These are phyloP conservation scores for Neoboletus subvelutipes DNA, from an alignment of 768 basidiomycete species.

Conservation along the genomic window DNA sequence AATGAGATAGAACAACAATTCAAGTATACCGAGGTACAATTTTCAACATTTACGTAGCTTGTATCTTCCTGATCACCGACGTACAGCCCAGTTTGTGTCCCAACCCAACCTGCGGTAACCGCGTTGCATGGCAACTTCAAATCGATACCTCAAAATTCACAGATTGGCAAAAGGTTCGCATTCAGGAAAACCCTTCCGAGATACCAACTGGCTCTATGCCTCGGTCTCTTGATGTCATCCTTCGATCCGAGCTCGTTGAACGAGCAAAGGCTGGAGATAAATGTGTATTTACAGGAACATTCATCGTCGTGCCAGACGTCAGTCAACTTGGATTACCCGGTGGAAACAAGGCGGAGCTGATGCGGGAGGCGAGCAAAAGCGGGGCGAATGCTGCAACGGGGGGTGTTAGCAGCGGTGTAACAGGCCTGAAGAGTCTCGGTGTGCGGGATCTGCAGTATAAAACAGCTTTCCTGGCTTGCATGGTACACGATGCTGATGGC, in stretches of 20 bases:
- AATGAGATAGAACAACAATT: constrained; percentile 98
- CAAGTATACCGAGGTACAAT: constrained; percentile 92
- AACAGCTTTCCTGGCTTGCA: constrained; percentile 97
- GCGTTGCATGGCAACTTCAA: constrained; percentile 87
- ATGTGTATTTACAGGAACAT: constrained; percentile 95
- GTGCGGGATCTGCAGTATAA: constrained; percentile 97
- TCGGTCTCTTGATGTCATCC: constrained; percentile 91
- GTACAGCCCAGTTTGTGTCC: constrained; percentile 87
- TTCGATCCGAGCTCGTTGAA: constrained; percentile 94
- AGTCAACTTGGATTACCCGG: constrained; percentile 94
- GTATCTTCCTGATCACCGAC: constrained; percentile 10
- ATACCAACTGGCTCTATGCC: constrained; percentile 99
- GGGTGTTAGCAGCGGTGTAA: constrained; percentile 78
- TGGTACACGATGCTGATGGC: constrained; percentile 91
- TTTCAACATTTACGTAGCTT: background rate
- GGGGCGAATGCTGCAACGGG: constrained; percentile 59
- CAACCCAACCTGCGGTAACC: constrained; percentile 91
- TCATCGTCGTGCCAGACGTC: constrained; percentile 98
- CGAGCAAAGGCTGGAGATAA: constrained; percentile 99
- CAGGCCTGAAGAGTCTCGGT: constrained; percentile 90
- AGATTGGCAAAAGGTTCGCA: constrained; percentile 99
- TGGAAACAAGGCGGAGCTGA: constrained; percentile 87
- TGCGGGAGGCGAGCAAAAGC: constrained; percentile 76
- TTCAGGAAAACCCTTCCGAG: constrained; percentile 98
- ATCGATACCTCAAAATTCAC: constrained; percentile 96